Base-by-base conservation (phyloP, 345 rosid genomes). In the Sonneratia alba region DNA sequence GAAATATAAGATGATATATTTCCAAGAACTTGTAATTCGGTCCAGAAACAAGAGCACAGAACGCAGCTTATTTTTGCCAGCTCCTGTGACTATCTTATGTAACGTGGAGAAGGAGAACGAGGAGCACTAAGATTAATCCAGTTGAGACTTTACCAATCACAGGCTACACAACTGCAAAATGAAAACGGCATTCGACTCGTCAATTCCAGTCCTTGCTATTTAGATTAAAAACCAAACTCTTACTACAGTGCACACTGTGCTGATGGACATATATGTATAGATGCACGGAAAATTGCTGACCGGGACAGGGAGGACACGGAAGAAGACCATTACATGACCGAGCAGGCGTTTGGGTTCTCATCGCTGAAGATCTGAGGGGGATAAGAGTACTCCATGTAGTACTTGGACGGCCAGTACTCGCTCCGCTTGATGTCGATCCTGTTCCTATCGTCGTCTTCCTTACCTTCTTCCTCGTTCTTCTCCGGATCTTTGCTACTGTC, bases 321-420 rank as follows among this genome's bases (percentile, higher is more conserved):
- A 22, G 63, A 57, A 69, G 56, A 11, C 38, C 12, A 43, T 27
- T 84, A 86, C 89, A 89, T 87, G 36, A 89, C 57, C 63, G 79
- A 76, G 81, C 95, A 89, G 36, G 87, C 91, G 73, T 87, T 81
- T 5, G 95, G 95, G 70, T 89, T 89, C 66, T 89, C 91, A 22
- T 89, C 95, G 48, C 95, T 89, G 78, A 89, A 89, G 38, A 89
- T 70, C 73, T 86, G 78, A 66, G 85, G 78, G 6, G 82, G 66
- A 72, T 80, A 85, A 45, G 83, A 78, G 16, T 77, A 77, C 69
- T 85, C 91, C 68, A 64, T 75, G 72, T 70, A 64, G 67, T 63
- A 32, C 72, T 38, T 85, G 16, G 88, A 69, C 43, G 86, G 78
- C 84, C 83, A 81, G 69, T 84, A 78, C 59, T 89, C 91, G 42